These are phyloP conservation scores for Aureobasidium subglaciale DNA, from an alignment of 2,329 filamentous ascomycete species.

Conservation along the genomic window DNA sequence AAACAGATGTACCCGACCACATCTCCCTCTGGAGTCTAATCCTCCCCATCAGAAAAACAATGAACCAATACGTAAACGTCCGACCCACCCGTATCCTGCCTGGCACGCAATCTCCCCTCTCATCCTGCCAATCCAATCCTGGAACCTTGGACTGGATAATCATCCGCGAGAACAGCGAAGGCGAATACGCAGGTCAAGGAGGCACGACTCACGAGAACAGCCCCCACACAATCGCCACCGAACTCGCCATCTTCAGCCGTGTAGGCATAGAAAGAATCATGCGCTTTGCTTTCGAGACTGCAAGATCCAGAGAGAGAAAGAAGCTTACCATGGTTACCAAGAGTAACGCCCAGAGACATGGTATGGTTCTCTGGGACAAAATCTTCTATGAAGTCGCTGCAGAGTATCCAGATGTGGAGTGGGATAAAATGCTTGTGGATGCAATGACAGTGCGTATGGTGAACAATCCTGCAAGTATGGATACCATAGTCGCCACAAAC, in stretches of 20 bases:
- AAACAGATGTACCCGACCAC: slow-evolving; percentile 55
- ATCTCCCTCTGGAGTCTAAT: slow-evolving; percentile 61
- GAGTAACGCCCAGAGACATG: slow-evolving; percentile 42
- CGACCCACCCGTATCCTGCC: slow-evolving; percentile 44
- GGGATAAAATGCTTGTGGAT: slow-evolving; percentile 45
- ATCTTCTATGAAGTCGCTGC: slow-evolving; percentile 40
- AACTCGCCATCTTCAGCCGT: slow-evolving; percentile 41
- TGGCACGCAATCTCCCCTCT: slow-evolving; percentile 36
- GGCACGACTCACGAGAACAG: slow-evolving; percentile 37
- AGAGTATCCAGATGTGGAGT: slow-evolving; percentile 39
- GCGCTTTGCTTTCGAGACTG: slow-evolving; percentile 42
- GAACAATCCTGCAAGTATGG: slow-evolving; percentile 37
- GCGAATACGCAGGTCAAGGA: slow-evolving; percentile 43
- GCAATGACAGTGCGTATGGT: slow-evolving; percentile 43
- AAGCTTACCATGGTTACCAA: slow-evolving; percentile 46
- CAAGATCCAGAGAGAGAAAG: slow-evolving; percentile 35
- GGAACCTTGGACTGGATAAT: slow-evolving; percentile 42
- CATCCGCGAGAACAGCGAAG: slow-evolving; percentile 42
- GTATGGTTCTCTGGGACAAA: slow-evolving; percentile 44
- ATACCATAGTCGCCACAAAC: slow-evolving; percentile 45
- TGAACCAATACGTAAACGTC: slow-evolving; percentile 64
- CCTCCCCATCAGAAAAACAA: slow-evolving; percentile 58
- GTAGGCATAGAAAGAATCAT: slow-evolving; percentile 42
- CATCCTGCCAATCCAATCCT: slow-evolving; percentile 27
- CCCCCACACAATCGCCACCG: slow-evolving; percentile 37